Percentiles rank a stretch among this genome's conserved stretches.
Conservation (phyloP, 179 eudicot genomes). For the Beta lomatogona region DNA sequence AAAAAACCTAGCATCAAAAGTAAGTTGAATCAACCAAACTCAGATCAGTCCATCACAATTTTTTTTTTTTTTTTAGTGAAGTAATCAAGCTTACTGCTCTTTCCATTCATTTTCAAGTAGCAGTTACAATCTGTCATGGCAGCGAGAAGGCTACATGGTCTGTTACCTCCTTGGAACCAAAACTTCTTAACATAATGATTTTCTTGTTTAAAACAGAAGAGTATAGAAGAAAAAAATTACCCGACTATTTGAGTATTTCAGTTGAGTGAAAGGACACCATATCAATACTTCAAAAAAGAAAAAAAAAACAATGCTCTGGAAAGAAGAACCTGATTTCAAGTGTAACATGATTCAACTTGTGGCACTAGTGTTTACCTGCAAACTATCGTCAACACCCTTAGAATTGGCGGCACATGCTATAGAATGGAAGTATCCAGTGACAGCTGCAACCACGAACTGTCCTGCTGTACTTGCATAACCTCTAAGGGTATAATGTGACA, state of each 20-base stretch:
- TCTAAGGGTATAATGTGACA: constrained; percentile 88
- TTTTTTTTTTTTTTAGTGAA: no score
- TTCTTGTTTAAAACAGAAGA: background rate
- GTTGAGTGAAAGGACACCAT: background rate
- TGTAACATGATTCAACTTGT: constrained; percentile 1
- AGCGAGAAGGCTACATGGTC: no score
- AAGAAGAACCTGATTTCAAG: background rate
- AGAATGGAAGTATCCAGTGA: constrained; percentile 95
- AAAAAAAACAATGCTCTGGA: background rate
- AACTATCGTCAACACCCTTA: constrained; percentile 95
- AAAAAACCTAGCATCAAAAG: no score
- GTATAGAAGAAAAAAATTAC: background rate
- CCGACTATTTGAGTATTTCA: background rate
- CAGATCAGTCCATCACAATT: no score
- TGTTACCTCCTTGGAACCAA: no score
- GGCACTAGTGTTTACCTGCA: constrained; percentile 60
- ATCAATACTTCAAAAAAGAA: background rate
- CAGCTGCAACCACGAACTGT: constrained; percentile 92
- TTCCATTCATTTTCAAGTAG: no score
- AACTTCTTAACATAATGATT: background rate
- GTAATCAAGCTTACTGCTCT: no score
- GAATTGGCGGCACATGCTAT: constrained; percentile 93
- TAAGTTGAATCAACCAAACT: no score
- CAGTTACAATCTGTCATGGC: no score
- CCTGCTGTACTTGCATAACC: constrained; percentile 57